Evolutionary conservation across 2,329 filamentous ascomycete genomes (phyloP).

Genomic region (Sarocladiaceae sp.): DNA sequence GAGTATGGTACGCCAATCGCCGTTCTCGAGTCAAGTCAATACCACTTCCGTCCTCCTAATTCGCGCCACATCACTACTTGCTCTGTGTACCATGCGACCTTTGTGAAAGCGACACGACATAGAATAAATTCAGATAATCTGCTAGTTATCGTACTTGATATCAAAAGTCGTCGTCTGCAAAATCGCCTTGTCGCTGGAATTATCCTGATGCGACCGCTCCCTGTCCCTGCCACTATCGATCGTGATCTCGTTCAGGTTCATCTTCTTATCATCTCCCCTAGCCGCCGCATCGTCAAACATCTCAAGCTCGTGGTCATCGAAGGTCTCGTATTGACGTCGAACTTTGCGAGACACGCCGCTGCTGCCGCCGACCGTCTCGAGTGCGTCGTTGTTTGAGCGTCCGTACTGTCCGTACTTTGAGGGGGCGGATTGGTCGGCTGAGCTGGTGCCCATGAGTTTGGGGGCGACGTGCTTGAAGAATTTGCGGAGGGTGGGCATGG

Average conservation of each 20-base stretch:
- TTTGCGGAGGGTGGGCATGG: conserved; percentile 31
- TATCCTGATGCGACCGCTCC: conserved; percentile 16
- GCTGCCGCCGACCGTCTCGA: conserved; percentile 8
- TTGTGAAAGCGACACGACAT: too few species aligned
- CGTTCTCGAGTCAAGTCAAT: too few species aligned
- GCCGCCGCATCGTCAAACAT: conserved; percentile 9
- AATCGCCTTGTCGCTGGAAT: conserved; percentile 23
- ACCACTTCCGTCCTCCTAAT: too few species aligned
- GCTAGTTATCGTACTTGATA: too few species aligned
- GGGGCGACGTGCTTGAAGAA: conserved; percentile 30
- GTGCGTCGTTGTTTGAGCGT: not conserved
- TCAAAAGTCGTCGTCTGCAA: conserved; percentile 20
- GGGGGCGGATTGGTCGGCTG: conserved; percentile 4
- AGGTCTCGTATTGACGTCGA: conserved; percentile 15
- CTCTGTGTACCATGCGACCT: too few species aligned
- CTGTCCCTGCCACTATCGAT: conserved; percentile 11
- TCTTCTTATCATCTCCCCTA: conserved; percentile 11
- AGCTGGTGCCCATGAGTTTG: conserved; percentile 19
- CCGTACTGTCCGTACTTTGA: conserved; percentile 6
- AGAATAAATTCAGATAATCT: too few species aligned
- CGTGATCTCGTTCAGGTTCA: conserved; percentile 10
- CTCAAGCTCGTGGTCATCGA: conserved; percentile 15
- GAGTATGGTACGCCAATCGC: too few species aligned
- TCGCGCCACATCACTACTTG: too few species aligned
- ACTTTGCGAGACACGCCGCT: conserved; percentile 14